phyloP scores from a whole-genome alignment of 768 basidiomycete species.

The Phlebiopsis flavidoalba region DNA sequence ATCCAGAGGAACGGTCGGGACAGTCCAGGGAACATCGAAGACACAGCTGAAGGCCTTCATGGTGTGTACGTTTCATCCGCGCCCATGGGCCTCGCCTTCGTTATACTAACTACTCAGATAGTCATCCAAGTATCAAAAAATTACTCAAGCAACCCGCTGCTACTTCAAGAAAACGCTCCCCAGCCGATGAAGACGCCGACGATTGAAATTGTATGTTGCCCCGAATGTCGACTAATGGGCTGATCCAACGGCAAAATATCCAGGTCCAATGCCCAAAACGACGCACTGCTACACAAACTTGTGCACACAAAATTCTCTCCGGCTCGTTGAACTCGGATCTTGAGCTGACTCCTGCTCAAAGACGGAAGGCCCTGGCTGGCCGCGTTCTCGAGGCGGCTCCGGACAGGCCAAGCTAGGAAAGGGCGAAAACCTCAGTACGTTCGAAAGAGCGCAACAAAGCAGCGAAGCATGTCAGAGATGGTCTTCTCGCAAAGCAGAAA shows the following conservation, averaged over 20 bases:
- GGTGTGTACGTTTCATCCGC: slow-evolving; percentile 37
- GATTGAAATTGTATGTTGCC: slow-evolving; percentile 47
- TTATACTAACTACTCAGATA: slow-evolving; percentile 21
- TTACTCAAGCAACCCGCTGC: slow-evolving; percentile 34
- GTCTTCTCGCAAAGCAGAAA: slow-evolving; percentile 57
- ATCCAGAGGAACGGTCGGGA: slow-evolving; percentile 21
- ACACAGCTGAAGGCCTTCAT: slow-evolving; percentile 66
- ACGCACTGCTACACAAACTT: slow-evolving; percentile 70
- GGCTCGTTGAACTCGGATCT: slow-evolving; percentile 64
- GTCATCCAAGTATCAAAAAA: slow-evolving; percentile 74
- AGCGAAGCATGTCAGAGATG: slow-evolving; percentile 67
- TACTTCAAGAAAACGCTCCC: slow-evolving; percentile 6
- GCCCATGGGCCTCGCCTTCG: neutral
- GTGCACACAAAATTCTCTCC: slow-evolving; percentile 79
- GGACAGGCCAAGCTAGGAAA: slow-evolving; percentile 68
- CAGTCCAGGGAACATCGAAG: slow-evolving; percentile 23
- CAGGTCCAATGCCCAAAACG: slow-evolving; percentile 75
- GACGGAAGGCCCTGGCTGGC: slow-evolving; percentile 70
- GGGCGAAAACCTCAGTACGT: slow-evolving; percentile 60
- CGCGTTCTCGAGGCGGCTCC: slow-evolving; percentile 69
- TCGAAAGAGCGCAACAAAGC: slow-evolving; percentile 64
- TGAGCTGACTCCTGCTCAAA: slow-evolving; percentile 58
- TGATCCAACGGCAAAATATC: neutral
- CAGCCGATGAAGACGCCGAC: slow-evolving; percentile 37
- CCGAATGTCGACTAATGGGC: neutral